Percentiles rank a stretch among this genome's conserved stretches.
Conservation (phyloP, 768 basidiomycete species). For the Lepiota subincarnata region DNA sequence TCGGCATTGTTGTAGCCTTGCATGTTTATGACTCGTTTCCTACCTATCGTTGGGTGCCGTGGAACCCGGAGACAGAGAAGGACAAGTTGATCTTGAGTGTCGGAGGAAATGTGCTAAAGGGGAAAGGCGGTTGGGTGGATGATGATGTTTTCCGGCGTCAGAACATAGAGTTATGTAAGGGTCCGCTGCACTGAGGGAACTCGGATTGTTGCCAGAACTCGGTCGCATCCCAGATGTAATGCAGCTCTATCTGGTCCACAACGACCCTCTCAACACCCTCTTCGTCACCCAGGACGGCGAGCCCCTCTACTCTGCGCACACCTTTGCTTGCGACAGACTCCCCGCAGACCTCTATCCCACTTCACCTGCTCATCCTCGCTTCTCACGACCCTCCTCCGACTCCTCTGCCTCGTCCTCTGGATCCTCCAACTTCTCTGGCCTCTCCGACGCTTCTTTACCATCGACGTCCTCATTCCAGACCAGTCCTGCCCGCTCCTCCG, state of each 20-base stretch:
- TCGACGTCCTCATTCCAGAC: too few relatives aligned
- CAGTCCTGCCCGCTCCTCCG: too few relatives aligned
- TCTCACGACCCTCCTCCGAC: not conserved
- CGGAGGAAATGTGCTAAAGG: not conserved
- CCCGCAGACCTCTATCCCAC: not conserved
- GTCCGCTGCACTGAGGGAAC: not conserved
- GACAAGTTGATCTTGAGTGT: too few relatives aligned
- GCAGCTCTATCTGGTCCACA: constrained; percentile 33
- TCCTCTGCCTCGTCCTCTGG: too few relatives aligned
- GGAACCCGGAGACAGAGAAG: not conserved
- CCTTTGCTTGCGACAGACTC: constrained; percentile 9
- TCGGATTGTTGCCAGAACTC: not conserved
- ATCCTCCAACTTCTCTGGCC: too few relatives aligned
- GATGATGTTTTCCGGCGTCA: not conserved
- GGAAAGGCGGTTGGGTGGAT: not conserved
- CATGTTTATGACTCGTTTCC: too few relatives aligned
- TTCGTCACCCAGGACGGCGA: constrained; percentile 30
- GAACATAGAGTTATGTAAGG: constrained; percentile 4
- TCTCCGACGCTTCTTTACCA: too few relatives aligned
- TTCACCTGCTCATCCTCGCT: not conserved
- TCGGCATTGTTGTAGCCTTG: too few relatives aligned
- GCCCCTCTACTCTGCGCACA: constrained; percentile 29
- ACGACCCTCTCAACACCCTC: constrained; percentile 33
- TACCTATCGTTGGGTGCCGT: not conserved
- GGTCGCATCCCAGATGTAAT: constrained; percentile 16